A percentile compares a stretch with the other conserved stretches of the same genome.
phyloP scores from a whole-genome alignment of 2,329 filamentous ascomycete genomes.

The Penicillium sp. region DNA sequence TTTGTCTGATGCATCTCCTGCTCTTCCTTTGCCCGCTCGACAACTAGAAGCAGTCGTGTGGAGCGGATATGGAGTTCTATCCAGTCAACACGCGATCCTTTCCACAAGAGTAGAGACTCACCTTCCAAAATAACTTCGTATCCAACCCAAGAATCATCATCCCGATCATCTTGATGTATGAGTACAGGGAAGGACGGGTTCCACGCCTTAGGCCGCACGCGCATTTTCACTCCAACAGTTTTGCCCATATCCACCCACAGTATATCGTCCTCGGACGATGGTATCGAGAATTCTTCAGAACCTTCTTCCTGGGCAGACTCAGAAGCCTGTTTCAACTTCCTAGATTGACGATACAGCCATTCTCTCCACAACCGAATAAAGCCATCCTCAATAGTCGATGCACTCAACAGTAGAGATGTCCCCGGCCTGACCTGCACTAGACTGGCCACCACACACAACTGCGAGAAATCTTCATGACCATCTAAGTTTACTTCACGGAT shows the following conservation, averaged over 20 bases:
- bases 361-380: slow-evolving; percentile 69
- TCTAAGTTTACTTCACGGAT: slow-evolving; percentile 65
- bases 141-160: slow-evolving; percentile 65
- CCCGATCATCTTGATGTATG: slow-evolving; percentile 43
- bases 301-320: slow-evolving; percentile 16
- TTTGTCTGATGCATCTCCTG: slow-evolving; percentile 58
- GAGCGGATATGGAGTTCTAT: slow-evolving; percentile 67
- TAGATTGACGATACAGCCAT: slow-evolving; percentile 60
- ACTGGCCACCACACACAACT: slow-evolving; percentile 67
- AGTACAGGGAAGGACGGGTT: slow-evolving; percentile 54
- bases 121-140: slow-evolving; percentile 73
- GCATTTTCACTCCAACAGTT: slow-evolving; percentile 67
- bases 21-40: slow-evolving; percentile 65
- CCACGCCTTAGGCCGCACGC: slow-evolving; percentile 56
- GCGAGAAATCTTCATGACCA: slow-evolving; percentile 68
- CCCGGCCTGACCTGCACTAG: slow-evolving; percentile 65
- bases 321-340: neutral
- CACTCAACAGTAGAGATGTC: slow-evolving; percentile 62
- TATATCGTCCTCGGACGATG: slow-evolving; percentile 45
- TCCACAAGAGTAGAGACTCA: slow-evolving; percentile 39
- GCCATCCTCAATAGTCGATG: slow-evolving; percentile 65
- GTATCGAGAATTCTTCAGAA: slow-evolving; percentile 9
- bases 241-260: slow-evolving; percentile 67
- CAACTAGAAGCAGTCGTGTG: slow-evolving; percentile 60
- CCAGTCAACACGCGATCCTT: neutral